Conservation (phyloP, 306 rosid species). For the Vigna nakashimae region DNA sequence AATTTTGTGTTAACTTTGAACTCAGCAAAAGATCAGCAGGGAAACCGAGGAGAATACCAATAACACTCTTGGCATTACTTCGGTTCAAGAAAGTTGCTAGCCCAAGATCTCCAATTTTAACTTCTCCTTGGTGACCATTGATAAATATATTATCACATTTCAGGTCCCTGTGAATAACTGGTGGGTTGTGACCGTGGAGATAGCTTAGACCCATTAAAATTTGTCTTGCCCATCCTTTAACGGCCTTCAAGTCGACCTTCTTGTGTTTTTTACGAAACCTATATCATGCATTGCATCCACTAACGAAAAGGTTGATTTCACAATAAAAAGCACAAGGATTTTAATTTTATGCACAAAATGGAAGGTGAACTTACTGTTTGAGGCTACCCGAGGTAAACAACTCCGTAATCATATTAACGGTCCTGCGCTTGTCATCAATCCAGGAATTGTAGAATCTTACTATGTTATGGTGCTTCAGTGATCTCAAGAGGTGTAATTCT, state of each 20-base stretch:
- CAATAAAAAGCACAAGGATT: neutral
- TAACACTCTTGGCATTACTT: constrained; percentile 12
- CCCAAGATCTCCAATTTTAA: constrained; percentile 65
- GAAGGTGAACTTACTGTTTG: neutral
- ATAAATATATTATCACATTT: constrained; percentile 64
- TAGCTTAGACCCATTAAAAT: constrained; percentile 43
- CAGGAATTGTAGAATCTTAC: constrained; percentile 80
- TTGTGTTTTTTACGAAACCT: constrained; percentile 8
- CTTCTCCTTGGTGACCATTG: constrained; percentile 64
- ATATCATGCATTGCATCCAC: constrained; percentile 9
- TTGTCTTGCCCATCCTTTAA: constrained; percentile 26
- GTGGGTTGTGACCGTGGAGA: constrained; percentile 59
- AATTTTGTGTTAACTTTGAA: neutral
- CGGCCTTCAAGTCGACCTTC: constrained; percentile 1
- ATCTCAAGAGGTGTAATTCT: constrained; percentile 80
- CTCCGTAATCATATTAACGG: constrained; percentile 5
- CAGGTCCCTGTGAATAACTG: constrained; percentile 59
- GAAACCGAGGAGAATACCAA: constrained; percentile 9
- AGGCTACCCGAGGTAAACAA: constrained; percentile 26
- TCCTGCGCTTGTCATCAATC: constrained; percentile 58
- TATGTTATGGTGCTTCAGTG: constrained; percentile 70
- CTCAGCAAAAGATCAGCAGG: neutral
- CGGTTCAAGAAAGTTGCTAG: constrained; percentile 16
- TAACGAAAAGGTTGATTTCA: constrained; percentile 3
- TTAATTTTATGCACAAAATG: neutral